phyloP scores from a whole-genome alignment of 768 basidiomycete genomes.

The Russula sp. region DNA sequence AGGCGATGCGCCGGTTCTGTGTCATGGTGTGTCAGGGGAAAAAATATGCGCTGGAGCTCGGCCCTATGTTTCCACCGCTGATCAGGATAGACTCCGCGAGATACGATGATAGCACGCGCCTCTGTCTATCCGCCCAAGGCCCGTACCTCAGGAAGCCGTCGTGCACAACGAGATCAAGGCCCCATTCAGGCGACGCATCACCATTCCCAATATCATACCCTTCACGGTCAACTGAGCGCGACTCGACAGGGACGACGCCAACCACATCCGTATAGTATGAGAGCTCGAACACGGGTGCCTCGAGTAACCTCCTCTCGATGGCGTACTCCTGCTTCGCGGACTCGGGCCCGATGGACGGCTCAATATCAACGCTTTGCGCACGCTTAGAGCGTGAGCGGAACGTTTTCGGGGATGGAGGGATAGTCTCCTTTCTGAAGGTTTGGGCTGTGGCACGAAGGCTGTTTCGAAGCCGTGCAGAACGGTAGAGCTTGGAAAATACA shows the following conservation, averaged over 20 bases:
- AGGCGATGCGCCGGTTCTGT: constrained; percentile 49
- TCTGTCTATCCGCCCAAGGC: constrained; percentile 94
- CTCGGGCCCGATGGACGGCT: constrained; percentile 50
- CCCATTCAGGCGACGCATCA: constrained; percentile 88
- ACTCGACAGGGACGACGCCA: constrained; percentile 56
- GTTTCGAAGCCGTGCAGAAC: constrained; percentile 15
- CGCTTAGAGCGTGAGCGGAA: constrained; percentile 26
- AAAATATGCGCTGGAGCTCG: constrained; percentile 75
- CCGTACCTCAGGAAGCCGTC: constrained; percentile 79
- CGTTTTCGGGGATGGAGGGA: background rate
- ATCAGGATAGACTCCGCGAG: background rate
- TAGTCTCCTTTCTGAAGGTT: background rate
- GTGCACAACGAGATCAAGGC: constrained; percentile 75
- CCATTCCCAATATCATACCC: constrained; percentile 75
- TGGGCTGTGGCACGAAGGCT: constrained; percentile 2
- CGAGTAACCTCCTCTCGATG: constrained; percentile 75
- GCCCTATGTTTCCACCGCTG: constrained; percentile 38
- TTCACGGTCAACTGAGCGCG: constrained; percentile 28
- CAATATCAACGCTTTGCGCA: constrained; percentile 42
- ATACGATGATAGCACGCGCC: constrained; percentile 38
- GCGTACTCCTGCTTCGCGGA: constrained; percentile 73
- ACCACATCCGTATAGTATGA: constrained; percentile 84
- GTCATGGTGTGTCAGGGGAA: constrained; percentile 73
- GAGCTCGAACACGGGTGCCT: constrained; percentile 69
- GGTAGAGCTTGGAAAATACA: constrained; percentile 21